These are phyloP conservation scores for Phytopythium montanum DNA, from an alignment of 352 stramenopile species.

Conservation along the genomic window DNA sequence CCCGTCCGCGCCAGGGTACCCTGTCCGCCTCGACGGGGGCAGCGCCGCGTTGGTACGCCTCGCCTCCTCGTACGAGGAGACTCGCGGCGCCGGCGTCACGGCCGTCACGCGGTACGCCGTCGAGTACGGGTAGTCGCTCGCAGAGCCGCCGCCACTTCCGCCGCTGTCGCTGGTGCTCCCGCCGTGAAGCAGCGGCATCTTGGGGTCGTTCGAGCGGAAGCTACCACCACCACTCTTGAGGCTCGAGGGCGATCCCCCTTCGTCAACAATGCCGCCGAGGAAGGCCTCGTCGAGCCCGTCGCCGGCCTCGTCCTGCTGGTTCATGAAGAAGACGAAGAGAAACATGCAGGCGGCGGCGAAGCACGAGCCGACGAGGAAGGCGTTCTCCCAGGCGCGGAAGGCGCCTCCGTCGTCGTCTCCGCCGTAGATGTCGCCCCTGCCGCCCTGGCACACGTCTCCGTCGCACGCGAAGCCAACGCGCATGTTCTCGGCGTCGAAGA, in stretches of 20 bases:
- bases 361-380: slow-evolving; percentile 66
- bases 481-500: slow-evolving; percentile 89
- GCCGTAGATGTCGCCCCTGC: slow-evolving; percentile 60
- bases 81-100: slow-evolving; percentile 12
- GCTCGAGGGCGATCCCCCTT: background rate
- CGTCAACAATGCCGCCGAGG: slow-evolving; percentile 26
- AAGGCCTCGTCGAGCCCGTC: slow-evolving; percentile 16
- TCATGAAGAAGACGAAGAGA: slow-evolving; percentile 78
- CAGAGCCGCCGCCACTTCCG: no score
- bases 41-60: slow-evolving; percentile 43
- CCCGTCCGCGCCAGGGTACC: background rate
- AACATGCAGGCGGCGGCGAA: slow-evolving; percentile 74
- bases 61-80: slow-evolving; percentile 59
- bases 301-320: slow-evolving; percentile 58
- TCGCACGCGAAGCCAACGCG: slow-evolving; percentile 86
- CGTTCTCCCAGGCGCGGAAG: slow-evolving; percentile 56
- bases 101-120: slow-evolving; percentile 16
- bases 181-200: slow-evolving; percentile 57
- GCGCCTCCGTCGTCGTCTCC: slow-evolving; percentile 31
- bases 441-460: slow-evolving; percentile 72
- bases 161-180: slow-evolving; percentile 11
- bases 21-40: slow-evolving; percentile 24
- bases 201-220: slow-evolving; percentile 44
- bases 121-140: slow-evolving; percentile 20
- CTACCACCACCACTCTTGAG: slow-evolving; percentile 6